Evolutionary conservation across 331 rosid genomes (phyloP).

Genomic region (Quercus lobata): DNA sequence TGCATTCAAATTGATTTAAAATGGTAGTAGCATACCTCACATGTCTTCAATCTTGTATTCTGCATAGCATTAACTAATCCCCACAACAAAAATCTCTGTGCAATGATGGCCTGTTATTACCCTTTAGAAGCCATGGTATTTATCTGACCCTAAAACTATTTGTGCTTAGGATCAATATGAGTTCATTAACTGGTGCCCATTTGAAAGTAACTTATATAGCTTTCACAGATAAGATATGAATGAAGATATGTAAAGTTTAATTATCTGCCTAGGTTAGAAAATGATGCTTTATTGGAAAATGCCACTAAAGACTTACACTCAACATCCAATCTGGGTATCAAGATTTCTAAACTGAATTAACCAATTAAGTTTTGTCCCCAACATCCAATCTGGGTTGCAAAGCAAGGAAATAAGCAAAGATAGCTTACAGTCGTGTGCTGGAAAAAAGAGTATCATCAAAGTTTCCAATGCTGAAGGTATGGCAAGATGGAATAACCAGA

Average conservation of each 20-base stretch:
- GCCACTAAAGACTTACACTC: not conserved
- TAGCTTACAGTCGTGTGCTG: no score
- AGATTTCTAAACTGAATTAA: no score
- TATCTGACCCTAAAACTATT: not conserved
- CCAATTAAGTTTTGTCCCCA: no score
- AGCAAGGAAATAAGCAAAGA: no score
- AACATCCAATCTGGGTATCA: no score
- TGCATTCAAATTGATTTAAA: not conserved
- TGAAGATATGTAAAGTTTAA: not conserved
- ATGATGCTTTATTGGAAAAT: not conserved
- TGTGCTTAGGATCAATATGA: not conserved
- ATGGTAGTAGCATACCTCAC: conserved; percentile 22
- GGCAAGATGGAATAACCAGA: no score
- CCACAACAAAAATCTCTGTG: conserved; percentile 18
- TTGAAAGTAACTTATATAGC: not conserved
- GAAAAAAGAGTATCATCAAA: no score
- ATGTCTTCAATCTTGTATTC: not conserved
- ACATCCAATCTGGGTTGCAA: no score
- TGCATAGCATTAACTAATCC: conserved; percentile 13
- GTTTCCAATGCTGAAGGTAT: no score
- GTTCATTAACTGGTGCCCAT: not conserved
- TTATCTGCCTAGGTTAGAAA: no score
- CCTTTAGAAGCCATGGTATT: not conserved
- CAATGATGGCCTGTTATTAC: not conserved
- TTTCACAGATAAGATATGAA: not conserved